Evolutionary conservation across 352 stramenopile species (phyloP).

Genomic region (Globisporangium takayamanum): DNA sequence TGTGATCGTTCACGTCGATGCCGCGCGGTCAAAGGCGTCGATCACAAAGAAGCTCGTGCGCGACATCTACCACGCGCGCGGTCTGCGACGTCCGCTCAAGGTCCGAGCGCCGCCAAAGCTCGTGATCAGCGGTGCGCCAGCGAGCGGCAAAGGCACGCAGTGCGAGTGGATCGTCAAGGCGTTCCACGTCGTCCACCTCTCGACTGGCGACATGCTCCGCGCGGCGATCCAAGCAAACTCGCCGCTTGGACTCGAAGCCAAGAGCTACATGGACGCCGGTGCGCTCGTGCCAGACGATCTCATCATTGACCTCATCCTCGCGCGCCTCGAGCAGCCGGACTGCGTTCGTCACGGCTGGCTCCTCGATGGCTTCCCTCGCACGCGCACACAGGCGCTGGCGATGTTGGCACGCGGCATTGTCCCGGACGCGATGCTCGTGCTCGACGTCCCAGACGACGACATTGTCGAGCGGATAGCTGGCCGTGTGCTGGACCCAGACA

Average conservation of each 20-base stretch:
- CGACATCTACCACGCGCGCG: constrained; percentile 45
- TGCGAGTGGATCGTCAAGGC: constrained; percentile 89
- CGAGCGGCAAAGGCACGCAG: constrained; percentile 94
- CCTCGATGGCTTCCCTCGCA: constrained; percentile 94
- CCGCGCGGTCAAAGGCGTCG: constrained; percentile 31
- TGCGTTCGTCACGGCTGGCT: constrained; percentile 79
- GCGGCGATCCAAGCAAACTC: constrained; percentile 70
- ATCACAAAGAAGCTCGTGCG: constrained; percentile 36
- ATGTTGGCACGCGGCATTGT: constrained; percentile 60
- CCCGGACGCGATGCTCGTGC: constrained; percentile 91
- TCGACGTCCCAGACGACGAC: constrained; percentile 92
- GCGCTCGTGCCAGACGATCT: constrained; percentile 92
- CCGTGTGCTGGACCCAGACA: constrained; percentile 86
- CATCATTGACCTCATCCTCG: constrained; percentile 92
- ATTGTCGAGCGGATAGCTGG: constrained; percentile 93
- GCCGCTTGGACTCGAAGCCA: constrained; percentile 68
- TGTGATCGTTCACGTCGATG: constrained; percentile 64
- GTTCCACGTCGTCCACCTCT: constrained; percentile 92
- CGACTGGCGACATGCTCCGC: constrained; percentile 93
- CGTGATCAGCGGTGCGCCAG: constrained; percentile 91
- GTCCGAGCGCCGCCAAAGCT: constrained; percentile 53
- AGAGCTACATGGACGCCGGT: constrained; percentile 90
- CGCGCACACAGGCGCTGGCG: constrained; percentile 69
- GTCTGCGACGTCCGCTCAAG: constrained; percentile 32
- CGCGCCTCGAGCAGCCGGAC: constrained; percentile 66